Evolutionary conservation across 192 early-diverging fungal genomes (phyloP).

Genomic region (Coemansia reversa): DNA sequence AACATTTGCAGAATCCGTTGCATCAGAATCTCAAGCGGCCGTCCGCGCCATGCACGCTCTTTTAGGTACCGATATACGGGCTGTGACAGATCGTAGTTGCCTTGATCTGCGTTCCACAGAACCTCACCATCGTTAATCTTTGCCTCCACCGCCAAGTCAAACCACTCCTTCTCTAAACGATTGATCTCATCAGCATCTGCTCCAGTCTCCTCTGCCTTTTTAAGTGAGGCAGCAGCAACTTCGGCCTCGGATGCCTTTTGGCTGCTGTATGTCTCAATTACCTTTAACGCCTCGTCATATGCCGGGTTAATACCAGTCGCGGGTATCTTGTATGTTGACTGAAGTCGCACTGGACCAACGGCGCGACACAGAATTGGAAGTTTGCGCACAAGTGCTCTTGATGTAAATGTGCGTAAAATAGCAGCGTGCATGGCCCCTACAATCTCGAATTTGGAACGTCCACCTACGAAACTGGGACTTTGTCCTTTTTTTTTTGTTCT

Average conservation of each 20-base stretch:
- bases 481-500: too few relatives aligned
- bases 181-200: constrained; percentile 44
- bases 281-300: constrained; percentile 74
- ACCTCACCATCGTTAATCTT: constrained; percentile 70
- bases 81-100: constrained; percentile 62
- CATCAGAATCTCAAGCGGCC: constrained; percentile 59
- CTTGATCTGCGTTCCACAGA: constrained; percentile 63
- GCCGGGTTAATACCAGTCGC: constrained; percentile 63
- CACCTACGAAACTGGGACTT: too few relatives aligned
- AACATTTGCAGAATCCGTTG: constrained; percentile 75
- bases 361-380: not conserved
- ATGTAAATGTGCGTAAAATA: constrained; percentile 13
- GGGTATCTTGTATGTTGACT: constrained; percentile 56
- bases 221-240: constrained; percentile 20
- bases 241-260: constrained; percentile 41
- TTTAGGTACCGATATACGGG: constrained; percentile 71
- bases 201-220: constrained; percentile 23
- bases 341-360: constrained; percentile 11
- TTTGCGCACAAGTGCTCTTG: not conserved
- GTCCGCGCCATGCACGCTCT: constrained; percentile 59
- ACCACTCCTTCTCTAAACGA: constrained; percentile 54
- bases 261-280: constrained; percentile 62
- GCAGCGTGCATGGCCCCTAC: constrained; percentile 27
- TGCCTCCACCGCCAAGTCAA: constrained; percentile 61
- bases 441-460: not conserved